Conservation (phyloP, 305 asterid genomes). For the Solanum chacoense region DNA sequence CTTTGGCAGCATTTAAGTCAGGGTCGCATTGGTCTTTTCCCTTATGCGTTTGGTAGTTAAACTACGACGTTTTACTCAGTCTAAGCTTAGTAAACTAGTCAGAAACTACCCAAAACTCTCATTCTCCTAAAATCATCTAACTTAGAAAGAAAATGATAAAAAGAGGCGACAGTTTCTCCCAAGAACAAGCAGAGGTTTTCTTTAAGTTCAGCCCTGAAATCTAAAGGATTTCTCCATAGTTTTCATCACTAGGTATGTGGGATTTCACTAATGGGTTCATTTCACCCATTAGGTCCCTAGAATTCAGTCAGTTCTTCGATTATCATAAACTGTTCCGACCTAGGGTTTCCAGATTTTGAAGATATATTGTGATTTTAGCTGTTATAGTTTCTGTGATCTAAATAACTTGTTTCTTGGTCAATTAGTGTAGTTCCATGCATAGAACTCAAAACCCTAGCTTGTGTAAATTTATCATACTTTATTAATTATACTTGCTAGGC, state of each 20-base stretch:
- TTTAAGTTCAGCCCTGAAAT: neutral
- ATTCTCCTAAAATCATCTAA: no score
- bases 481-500: neutral
- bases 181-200: neutral
- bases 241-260: neutral
- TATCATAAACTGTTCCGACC: neutral
- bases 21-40: no score
- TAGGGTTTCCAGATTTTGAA: neutral
- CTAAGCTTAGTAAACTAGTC: no score
- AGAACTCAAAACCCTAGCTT: neutral
- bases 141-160: no score
- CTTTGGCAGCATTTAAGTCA: no score
- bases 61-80: no score
- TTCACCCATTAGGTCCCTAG: neutral
- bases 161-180: neutral
- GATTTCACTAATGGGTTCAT: neutral
- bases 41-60: no score
- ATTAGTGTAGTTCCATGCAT: neutral
- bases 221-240: neutral
- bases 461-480: neutral
- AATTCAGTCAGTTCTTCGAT: neutral
- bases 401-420: neutral
- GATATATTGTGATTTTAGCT: neutral
- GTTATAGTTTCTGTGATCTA: neutral
- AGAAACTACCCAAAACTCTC: no score